Conservation (phyloP, 2,329 filamentous ascomycete species). For the Aspergillaceae sp. region DNA sequence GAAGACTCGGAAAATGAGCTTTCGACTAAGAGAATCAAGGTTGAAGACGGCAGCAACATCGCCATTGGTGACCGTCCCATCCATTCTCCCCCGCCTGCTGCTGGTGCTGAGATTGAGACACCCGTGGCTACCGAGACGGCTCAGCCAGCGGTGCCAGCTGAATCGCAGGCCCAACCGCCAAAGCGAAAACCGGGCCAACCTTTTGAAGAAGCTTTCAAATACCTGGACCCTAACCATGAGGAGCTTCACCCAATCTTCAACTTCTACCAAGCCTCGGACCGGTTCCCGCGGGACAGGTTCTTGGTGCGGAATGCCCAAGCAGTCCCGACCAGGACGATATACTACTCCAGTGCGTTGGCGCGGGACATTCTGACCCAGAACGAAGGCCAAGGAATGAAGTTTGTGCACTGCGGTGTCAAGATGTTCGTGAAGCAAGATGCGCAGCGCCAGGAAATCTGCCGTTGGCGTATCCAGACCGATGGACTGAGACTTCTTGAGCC, state of each 20-base stretch:
- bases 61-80: conserved; percentile 30
- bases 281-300: conserved; percentile 84
- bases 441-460: conserved; percentile 74
- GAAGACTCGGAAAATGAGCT: conserved; percentile 29
- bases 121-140: conserved; percentile 16
- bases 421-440: conserved; percentile 99
- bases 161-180: conserved; percentile 14
- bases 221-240: conserved; percentile 62
- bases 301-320: conserved; percentile 92
- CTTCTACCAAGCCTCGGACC: conserved; percentile 76
- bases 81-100: conserved; percentile 24
- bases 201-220: conserved; percentile 91
- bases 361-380: conserved; percentile 80
- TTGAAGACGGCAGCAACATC: conserved; percentile 31
- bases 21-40: conserved; percentile 38
- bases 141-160: conserved; percentile 11
- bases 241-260: conserved; percentile 68
- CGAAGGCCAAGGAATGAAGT: conserved; percentile 84
- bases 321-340: conserved; percentile 85
- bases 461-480: conserved; percentile 93
- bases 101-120: conserved; percentile 15
- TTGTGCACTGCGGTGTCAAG: conserved; percentile 93
- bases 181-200: conserved; percentile 40
- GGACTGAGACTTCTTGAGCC: conserved; percentile 84
- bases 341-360: conserved; percentile 81